A percentile compares a stretch with the other conserved stretches of the same genome.
Evolutionary conservation across 176 grass and related monocot species (phyloP).

Genomic region (Cenchrus fungigraminus): DNA sequence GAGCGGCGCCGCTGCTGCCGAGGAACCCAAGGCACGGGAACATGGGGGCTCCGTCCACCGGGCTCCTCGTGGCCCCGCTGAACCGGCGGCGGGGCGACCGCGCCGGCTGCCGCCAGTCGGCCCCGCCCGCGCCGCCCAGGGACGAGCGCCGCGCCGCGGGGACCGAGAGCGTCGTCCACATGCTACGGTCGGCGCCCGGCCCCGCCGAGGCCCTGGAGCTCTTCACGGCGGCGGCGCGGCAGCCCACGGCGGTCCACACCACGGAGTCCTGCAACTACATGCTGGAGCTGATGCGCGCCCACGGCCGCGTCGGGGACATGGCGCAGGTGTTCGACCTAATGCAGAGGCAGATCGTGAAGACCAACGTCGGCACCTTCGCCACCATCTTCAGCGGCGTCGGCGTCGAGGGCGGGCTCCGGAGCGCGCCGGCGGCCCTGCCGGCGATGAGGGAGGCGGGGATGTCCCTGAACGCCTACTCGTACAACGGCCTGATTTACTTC

Average conservation of each 20-base stretch:
- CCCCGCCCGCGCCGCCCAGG: background rate
- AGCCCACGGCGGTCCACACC: slow-evolving; percentile 59
- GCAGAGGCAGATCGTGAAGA: slow-evolving; percentile 81
- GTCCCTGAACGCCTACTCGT: slow-evolving; percentile 68
- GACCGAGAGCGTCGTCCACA: slow-evolving; percentile 55
- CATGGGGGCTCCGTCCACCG: slow-evolving; percentile 31
- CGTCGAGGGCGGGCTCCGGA: slow-evolving; percentile 63
- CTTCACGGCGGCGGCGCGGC: slow-evolving; percentile 59
- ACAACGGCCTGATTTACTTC: slow-evolving; percentile 86
- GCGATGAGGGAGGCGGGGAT: slow-evolving; percentile 72
- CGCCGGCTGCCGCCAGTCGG: slow-evolving; percentile 15
- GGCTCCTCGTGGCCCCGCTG: slow-evolving; percentile 17
- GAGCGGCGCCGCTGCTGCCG: slow-evolving; percentile 12
- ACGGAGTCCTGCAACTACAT: slow-evolving; percentile 95
- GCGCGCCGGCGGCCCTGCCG: slow-evolving; percentile 62
- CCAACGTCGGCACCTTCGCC: slow-evolving; percentile 65
- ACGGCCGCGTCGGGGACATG: slow-evolving; percentile 71
- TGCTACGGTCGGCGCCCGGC: slow-evolving; percentile 56
- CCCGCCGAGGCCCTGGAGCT: slow-evolving; percentile 60
- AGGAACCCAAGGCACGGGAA: slow-evolving; percentile 37
- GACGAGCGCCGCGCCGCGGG: slow-evolving; percentile 19
- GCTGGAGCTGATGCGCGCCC: slow-evolving; percentile 77
- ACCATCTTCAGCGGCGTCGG: slow-evolving; percentile 67
- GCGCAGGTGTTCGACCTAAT: slow-evolving; percentile 90
- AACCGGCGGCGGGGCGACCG: slow-evolving; percentile 17